Evolutionary conservation across 2,329 filamentous ascomycete genomes (phyloP).

Genomic region (Myriosclerotinia scirpicola): DNA sequence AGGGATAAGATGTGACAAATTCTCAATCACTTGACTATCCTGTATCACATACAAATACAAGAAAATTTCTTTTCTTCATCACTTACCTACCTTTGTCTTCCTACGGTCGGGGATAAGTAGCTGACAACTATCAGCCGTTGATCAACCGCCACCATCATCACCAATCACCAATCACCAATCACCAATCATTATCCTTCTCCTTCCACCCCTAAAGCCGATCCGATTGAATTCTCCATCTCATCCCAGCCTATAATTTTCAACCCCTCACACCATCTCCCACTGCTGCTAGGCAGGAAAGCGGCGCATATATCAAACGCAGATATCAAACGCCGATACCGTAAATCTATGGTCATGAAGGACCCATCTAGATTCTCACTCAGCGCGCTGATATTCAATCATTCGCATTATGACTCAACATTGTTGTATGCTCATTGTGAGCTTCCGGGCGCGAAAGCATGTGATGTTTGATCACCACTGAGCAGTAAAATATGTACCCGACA

Average conservation of each 20-base stretch:
- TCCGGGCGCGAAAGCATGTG: conserved; percentile 7
- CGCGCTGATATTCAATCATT: not conserved
- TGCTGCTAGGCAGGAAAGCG: not conserved
- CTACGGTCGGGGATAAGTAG: not conserved
- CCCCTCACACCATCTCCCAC: not conserved
- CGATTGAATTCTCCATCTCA: not conserved
- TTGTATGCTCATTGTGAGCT: not conserved
- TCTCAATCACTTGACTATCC: not conserved
- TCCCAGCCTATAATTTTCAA: not conserved
- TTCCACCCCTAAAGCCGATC: not conserved
- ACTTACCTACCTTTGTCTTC: too few species aligned
- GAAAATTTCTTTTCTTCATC: too few species aligned
- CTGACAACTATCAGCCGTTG: not conserved
- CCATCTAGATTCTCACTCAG: not conserved
- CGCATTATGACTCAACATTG: not conserved
- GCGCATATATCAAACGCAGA: not conserved
- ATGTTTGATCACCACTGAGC: not conserved
- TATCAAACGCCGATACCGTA: not conserved
- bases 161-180: not conserved
- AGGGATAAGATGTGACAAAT: not conserved
- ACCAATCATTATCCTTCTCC: not conserved
- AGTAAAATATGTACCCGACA: too few species aligned
- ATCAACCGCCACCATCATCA: not conserved
- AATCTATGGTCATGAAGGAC: not conserved
- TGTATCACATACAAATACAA: not conserved